phyloP scores from a whole-genome alignment of 2,329 filamentous ascomycete genomes.

The Phyllosticta ampelicida region DNA sequence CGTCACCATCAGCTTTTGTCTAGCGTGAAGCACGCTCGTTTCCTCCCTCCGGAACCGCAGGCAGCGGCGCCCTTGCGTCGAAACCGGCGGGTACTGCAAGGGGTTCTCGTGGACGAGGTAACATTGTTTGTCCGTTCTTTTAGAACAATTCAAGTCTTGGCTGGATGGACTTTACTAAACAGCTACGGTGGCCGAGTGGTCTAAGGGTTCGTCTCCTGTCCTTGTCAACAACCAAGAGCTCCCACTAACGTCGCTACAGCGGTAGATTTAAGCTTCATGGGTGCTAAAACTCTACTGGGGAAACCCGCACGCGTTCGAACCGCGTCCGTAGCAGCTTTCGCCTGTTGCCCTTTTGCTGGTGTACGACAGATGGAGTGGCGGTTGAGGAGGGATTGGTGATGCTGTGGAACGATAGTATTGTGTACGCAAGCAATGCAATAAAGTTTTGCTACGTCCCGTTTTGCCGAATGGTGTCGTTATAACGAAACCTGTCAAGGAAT shows the following conservation, averaged over 20 bases:
- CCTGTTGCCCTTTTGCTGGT: neutral
- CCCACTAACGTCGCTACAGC: neutral
- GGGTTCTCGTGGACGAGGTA: too few relatives aligned
- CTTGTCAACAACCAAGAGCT: neutral
- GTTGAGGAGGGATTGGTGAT: too few relatives aligned
- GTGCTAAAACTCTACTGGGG: slow-evolving; percentile 3
- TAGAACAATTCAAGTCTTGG: too few relatives aligned
- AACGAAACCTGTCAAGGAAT: neutral
- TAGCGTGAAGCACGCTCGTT: too few relatives aligned
- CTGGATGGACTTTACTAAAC: neutral
- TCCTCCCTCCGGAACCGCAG: too few relatives aligned
- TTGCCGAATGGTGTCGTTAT: neutral
- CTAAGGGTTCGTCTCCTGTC: neutral
- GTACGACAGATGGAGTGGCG: neutral
- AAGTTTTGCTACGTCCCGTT: neutral
- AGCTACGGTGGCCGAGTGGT: slow-evolving; percentile 9
- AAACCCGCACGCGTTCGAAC: slow-evolving; percentile 9
- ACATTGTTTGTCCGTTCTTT: too few relatives aligned
- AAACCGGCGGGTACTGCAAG: too few relatives aligned
- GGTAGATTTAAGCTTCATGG: slow-evolving; percentile 5
- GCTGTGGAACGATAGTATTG: too few relatives aligned
- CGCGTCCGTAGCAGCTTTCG: slow-evolving; percentile 5
- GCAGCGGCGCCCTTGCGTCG: too few relatives aligned
- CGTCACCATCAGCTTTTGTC: too few relatives aligned
- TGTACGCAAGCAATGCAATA: neutral